Evolutionary conservation across 441 rosid genomes (phyloP).

Genomic region (Erodium texanum): DNA sequence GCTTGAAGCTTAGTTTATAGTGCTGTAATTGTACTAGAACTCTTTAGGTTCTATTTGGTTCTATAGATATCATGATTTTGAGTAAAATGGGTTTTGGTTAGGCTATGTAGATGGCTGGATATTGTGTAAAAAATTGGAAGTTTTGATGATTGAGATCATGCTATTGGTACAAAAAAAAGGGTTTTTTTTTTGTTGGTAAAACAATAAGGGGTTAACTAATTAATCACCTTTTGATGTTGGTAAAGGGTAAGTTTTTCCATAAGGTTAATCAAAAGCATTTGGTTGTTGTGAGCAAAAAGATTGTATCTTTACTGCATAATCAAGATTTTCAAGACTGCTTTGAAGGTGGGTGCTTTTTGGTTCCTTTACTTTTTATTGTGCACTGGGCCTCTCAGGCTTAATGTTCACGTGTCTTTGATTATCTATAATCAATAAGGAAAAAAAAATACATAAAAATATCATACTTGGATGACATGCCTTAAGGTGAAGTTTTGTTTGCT

Average conservation of each 20-base stretch:
- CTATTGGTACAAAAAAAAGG: too few species aligned
- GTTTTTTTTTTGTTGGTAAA: neutral
- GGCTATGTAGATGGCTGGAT: too few species aligned
- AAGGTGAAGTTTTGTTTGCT: neutral
- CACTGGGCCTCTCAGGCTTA: slow-evolving; percentile 9
- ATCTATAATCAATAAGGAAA: neutral
- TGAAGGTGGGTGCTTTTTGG: neutral
- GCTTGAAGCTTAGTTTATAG: too few species aligned
- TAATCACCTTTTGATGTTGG: neutral
- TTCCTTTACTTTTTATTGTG: slow-evolving; percentile 9
- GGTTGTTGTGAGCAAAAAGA: neutral
- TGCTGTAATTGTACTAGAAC: too few species aligned
- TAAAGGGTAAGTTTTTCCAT: neutral
- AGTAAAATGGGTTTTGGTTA: too few species aligned
- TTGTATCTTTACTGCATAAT: neutral
- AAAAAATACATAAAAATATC: neutral
- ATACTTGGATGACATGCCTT: neutral
- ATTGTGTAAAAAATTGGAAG: too few species aligned
- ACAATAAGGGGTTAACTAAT: neutral
- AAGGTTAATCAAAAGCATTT: neutral
- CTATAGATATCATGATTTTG: too few species aligned
- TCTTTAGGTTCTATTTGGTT: too few species aligned
- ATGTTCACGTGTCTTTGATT: neutral
- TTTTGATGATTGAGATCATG: too few species aligned
- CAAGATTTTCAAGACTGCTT: slow-evolving; percentile 8